Evolutionary conservation across 768 basidiomycete genomes (phyloP).

Genomic region (Pholiota conissans): DNA sequence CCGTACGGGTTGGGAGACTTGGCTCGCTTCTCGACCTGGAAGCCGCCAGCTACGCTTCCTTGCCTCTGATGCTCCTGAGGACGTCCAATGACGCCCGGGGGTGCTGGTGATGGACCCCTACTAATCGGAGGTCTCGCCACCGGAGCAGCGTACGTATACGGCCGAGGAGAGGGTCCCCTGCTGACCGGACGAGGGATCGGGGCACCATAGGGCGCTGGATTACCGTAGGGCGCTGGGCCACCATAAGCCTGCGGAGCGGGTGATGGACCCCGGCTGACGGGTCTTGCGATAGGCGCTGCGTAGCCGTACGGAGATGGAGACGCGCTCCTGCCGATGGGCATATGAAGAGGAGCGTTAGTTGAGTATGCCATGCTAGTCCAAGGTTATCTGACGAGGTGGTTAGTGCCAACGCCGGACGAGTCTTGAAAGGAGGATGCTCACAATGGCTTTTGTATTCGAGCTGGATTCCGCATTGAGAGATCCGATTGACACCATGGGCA

Average conservation of each 20-base stretch:
- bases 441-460: slow-evolving; percentile 2
- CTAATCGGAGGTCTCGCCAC: slow-evolving; percentile 16
- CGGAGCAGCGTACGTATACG: slow-evolving; percentile 2
- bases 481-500: background rate
- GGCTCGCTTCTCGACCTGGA: slow-evolving; percentile 63
- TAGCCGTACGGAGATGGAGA: slow-evolving; percentile 14
- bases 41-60: slow-evolving; percentile 52
- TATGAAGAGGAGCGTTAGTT: slow-evolving; percentile 11
- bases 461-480: background rate
- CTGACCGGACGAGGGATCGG: background rate
- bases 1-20: slow-evolving; percentile 35
- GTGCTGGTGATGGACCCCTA: slow-evolving; percentile 28
- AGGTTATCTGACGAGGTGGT: background rate
- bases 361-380: slow-evolving; percentile 8
- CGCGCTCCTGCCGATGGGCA: slow-evolving; percentile 18
- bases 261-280: slow-evolving; percentile 25
- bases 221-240: slow-evolving; percentile 8
- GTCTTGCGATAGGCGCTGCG: slow-evolving; percentile 12
- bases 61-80: slow-evolving; percentile 31
- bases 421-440: background rate
- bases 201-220: background rate
- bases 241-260: slow-evolving; percentile 13
- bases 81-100: slow-evolving; percentile 6
- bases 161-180: background rate
- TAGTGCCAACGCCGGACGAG: background rate